Percentiles rank a stretch among this genome's conserved stretches.
Evolutionary conservation across 2,329 filamentous ascomycete genomes (phyloP).

Genomic region (Scedosporium minutisporum): DNA sequence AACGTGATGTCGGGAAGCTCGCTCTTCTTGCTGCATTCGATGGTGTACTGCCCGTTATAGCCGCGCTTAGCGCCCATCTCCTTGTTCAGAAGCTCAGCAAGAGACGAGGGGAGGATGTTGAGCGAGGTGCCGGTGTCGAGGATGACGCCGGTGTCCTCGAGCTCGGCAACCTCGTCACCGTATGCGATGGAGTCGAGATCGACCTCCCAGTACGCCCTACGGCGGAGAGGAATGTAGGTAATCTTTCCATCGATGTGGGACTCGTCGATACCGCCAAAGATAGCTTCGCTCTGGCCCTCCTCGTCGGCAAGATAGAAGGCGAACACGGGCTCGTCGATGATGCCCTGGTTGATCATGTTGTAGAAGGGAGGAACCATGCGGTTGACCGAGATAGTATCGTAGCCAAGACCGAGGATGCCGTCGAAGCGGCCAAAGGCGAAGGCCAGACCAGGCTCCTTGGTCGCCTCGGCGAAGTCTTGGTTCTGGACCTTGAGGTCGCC

Average conservation of each 20-base stretch:
- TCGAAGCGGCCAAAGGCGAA: constrained; percentile 98
- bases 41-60: constrained; percentile 91
- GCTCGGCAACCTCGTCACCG: constrained; percentile 74
- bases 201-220: constrained; percentile 99
- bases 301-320: constrained; percentile 84
- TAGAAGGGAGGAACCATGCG: constrained; percentile 91
- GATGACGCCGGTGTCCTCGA: constrained; percentile 91
- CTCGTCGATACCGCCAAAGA: constrained; percentile 83
- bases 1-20: constrained; percentile 86
- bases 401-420: constrained; percentile 90
- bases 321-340: constrained; percentile 88
- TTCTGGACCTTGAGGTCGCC: constrained; percentile 81
- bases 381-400: constrained; percentile 96
- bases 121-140: constrained; percentile 97
- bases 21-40: constrained; percentile 80
- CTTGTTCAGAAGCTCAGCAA: constrained; percentile 94
- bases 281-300: constrained; percentile 70
- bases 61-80: constrained; percentile 98
- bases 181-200: constrained; percentile 88
- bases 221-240: constrained; percentile 85
- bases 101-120: constrained; percentile 81
- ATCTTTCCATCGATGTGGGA: constrained; percentile 76
- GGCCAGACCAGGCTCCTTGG: constrained; percentile 86
- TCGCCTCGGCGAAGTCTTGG: constrained; percentile 95
- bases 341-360: constrained; percentile 81